Evolutionary conservation across 208 protist genomes (phyloP).

Genomic region (Herpetomonas tarakana): DNA sequence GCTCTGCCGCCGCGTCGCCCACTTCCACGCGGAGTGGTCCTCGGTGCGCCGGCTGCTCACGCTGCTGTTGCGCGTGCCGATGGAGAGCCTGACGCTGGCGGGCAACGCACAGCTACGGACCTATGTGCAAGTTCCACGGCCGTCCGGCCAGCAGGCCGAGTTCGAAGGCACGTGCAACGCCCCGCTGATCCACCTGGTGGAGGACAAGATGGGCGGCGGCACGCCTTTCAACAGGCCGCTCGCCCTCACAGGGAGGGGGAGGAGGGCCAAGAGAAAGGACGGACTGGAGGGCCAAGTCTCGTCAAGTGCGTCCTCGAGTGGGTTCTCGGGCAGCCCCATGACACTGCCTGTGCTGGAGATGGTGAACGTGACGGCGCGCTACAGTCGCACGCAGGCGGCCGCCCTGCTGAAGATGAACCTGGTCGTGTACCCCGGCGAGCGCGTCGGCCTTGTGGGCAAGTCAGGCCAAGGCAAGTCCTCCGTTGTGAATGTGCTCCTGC

Average conservation of each 20-base stretch:
- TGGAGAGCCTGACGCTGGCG: slow-evolving; percentile 35
- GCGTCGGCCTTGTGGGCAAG: slow-evolving; percentile 52
- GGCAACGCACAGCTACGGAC: slow-evolving; percentile 21
- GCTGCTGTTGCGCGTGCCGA: slow-evolving; percentile 37
- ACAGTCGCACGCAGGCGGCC: slow-evolving; percentile 38
- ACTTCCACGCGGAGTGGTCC: slow-evolving; percentile 46
- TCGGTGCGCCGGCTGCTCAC: slow-evolving; percentile 49
- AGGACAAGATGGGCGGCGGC: not conserved
- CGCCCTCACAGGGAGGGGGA: too few species aligned
- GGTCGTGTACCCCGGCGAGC: slow-evolving; percentile 39
- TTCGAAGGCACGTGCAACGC: slow-evolving; percentile 12
- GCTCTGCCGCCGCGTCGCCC: slow-evolving; percentile 32
- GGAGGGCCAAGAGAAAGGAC: too few species aligned
- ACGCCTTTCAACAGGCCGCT: not conserved
- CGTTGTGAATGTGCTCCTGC: slow-evolving; percentile 55
- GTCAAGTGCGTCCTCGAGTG: slow-evolving; percentile 6
- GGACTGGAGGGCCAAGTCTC: not conserved
- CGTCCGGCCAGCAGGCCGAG: slow-evolving; percentile 9
- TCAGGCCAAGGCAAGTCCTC: slow-evolving; percentile 71
- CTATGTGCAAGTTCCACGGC: slow-evolving; percentile 16
- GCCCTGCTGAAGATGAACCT: slow-evolving; percentile 52
- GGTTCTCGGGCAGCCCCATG: not conserved
- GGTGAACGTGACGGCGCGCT: slow-evolving; percentile 51
- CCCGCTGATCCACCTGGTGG: slow-evolving; percentile 8
- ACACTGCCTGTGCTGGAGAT: slow-evolving; percentile 43